Evolutionary conservation across 768 basidiomycete genomes (phyloP), one percentile per base, ranked within the genome.

Genomic region (Lactarius psammicola): DNA sequence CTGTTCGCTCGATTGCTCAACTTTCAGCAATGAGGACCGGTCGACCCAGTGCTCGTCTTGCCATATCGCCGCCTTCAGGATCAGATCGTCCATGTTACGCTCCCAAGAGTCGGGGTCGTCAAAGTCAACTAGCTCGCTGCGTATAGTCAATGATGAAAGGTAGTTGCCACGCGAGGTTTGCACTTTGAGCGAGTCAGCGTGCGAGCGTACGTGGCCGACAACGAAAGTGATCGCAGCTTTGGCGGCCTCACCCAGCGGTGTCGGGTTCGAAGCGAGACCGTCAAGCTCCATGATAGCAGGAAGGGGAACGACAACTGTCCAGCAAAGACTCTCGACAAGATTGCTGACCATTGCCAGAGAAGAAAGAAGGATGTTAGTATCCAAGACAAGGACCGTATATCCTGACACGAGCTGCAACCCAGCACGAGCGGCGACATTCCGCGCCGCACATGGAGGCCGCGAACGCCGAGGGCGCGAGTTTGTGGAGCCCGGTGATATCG

Each of bases 281-380:
- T 99, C 96, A 9, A 99, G 87, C 71, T 99, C 97, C 82, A 95
- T 98, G 73, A 98, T 84, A 67, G 97, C 96, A 0, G 95, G 95
- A 3, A 98, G 84, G 4, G 97, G 97, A 0, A 99, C 80, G 64
- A 99, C 80, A 55, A 96, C 81, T 0, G 93, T 97, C 94, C 95
- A 98, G 31, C 79, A 80, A 20, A 86, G 76, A 66, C 86, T 87
- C 75, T 96, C 92, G 59, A 98, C 80, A 65, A 98, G 80, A 15
- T 87, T 83, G 0, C 84, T 76, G 65, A 99, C 81, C 69, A 89
- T 79, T 0, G 86, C 75, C 4, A 98, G 80, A 0, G 93, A 94
- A 0, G 92, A 90, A 18, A 98, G 82, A 0, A 99, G 80, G 63
- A 98, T 92, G 78, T 98, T 98, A 56, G 96, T 98, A 76, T 98